Evolutionary conservation across 495 filamentous ascomycete genomes (phyloP).

Genomic region (Apiosordaria backusii): DNA sequence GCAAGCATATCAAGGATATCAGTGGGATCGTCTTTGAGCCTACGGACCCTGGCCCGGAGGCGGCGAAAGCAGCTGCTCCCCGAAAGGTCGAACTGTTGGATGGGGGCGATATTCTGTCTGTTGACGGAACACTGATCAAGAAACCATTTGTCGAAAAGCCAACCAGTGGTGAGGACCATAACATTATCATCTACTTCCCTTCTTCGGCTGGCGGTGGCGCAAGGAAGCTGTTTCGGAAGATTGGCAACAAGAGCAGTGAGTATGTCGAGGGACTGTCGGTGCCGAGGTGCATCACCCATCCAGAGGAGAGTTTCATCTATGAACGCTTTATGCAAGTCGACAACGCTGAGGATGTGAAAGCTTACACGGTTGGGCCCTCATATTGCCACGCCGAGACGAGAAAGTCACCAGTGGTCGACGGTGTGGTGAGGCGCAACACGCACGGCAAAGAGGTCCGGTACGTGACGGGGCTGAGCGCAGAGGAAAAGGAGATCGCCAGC

Average conservation of each 20-base stretch:
- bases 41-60: constrained; percentile 57
- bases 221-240: constrained; percentile 87
- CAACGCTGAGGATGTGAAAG: constrained; percentile 97
- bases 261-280: constrained; percentile 70
- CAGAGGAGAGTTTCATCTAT: constrained; percentile 81
- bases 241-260: constrained; percentile 97
- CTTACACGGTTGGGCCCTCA: constrained; percentile 90
- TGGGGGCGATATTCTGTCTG: constrained; percentile 78
- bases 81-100: constrained; percentile 78
- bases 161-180: constrained; percentile 97
- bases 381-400: constrained; percentile 97
- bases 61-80: constrained; percentile 53
- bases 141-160: constrained; percentile 99
- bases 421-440: constrained; percentile 89
- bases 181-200: constrained; percentile 96
- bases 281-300: constrained; percentile 76
- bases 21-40: constrained; percentile 78
- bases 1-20: constrained; percentile 69
- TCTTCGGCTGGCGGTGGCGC: constrained; percentile 81
- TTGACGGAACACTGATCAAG: constrained; percentile 74
- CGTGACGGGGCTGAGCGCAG: constrained; percentile 74
- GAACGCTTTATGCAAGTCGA: constrained; percentile 95
- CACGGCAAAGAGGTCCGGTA: constrained; percentile 97
- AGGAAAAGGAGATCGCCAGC: constrained; percentile 80
- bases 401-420: constrained; percentile 96